Evolutionary conservation across 2,329 filamentous ascomycete genomes (phyloP), one percentile per base, ranked within the genome.

Genomic region (Cordyceps cateniannulata): DNA sequence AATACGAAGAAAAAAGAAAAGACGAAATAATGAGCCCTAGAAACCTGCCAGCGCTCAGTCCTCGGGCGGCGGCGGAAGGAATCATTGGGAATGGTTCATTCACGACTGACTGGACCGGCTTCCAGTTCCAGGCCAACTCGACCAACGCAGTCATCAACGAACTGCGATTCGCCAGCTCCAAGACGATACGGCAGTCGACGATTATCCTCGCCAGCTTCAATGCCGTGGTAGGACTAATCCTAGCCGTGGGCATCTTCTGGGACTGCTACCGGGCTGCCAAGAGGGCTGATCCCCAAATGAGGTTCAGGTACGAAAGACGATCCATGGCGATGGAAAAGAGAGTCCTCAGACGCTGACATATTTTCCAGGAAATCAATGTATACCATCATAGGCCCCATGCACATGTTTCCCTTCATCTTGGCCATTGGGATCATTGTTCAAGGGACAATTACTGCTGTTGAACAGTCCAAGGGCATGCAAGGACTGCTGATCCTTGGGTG

Each of bases 181-280:
- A 80, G 67, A 85, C 83, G 38, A 77, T 85, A 66, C 78, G 85
- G 65, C 85, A 81, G 20, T 85, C 84, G 25, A 83, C 82, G 48
- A 81, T 87, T 60, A 83, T 86, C 62, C 76, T 87, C 59, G 81
- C 84, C 40, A 73, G 77, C 60, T 86, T 87, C 73, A 88, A 87
- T 69, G 77, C 82, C 24, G 69, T 85, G 57, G 81, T 81, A 20
- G 83, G 84, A 5, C 78, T 84, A 61, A 76, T 77, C 20, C 84
- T 83, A 7, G 80, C 81, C 10, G 65, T 76, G 27, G 82, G 82
- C 27, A 86, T 87, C 57, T 69, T 85, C 45, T 81, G 80, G 69
- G 81, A 85, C 63, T 80, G 78, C 65, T 85, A 83, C 68, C 73
- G 74, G 60, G 73, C 70, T 59, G 70, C 74, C 22, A 79, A 73